Percentiles rank a stretch among this genome's conserved stretches.
Evolutionary conservation across 345 rosid genomes (phyloP).

Genomic region (Ceriops zippeliana): DNA sequence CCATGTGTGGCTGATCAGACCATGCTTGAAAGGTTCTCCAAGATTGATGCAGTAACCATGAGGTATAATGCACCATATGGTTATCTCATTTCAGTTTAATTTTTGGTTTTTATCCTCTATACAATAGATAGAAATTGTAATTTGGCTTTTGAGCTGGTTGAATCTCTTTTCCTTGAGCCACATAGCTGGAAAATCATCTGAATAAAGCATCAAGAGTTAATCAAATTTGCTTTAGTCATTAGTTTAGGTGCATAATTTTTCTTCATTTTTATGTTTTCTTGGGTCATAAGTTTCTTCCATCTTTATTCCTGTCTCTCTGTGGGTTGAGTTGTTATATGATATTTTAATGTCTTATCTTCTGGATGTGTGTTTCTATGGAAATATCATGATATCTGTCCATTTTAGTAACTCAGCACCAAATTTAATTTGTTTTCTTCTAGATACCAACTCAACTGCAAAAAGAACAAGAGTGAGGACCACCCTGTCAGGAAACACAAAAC

Average conservation of each 20-base stretch:
- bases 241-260: too few species aligned
- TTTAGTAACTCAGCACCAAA: too few species aligned
- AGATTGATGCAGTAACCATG: conserved; percentile 61
- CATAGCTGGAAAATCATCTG: too few species aligned
- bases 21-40: conserved; percentile 73
- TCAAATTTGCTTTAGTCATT: too few species aligned
- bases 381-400: too few species aligned
- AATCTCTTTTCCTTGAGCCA: too few species aligned
- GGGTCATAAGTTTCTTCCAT: background rate
- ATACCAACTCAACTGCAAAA: conserved; percentile 67
- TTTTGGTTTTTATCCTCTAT: background rate
- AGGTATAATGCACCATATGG: conserved; percentile 45
- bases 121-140: too few species aligned
- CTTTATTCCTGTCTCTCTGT: background rate
- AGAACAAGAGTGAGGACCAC: conserved; percentile 53
- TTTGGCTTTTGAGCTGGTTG: too few species aligned
- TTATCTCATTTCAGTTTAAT: conserved; percentile 4
- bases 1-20: conserved; percentile 61
- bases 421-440: conserved; percentile 37
- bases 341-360: too few species aligned
- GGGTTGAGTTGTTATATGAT: background rate
- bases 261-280: too few species aligned
- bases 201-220: too few species aligned
- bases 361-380: too few species aligned
- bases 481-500: conserved; percentile 35